Base-by-base conservation (phyloP, 495 filamentous ascomycete genomes). In the Aspergillus biplanus region DNA sequence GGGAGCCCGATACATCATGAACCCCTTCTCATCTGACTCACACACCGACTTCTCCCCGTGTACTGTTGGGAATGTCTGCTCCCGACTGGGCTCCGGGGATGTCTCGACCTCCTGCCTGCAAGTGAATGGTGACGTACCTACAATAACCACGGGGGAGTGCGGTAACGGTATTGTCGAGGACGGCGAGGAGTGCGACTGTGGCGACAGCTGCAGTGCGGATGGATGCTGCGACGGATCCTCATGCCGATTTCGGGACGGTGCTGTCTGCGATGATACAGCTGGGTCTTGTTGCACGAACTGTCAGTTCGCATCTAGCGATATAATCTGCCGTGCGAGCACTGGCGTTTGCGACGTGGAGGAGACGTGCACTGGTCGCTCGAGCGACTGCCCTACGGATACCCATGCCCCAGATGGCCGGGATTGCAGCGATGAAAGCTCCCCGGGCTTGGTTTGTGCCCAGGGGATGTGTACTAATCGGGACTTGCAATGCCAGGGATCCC, bases 101-200 rank as follows among this genome's bases (percentile, higher is more conserved):
- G 87, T 92, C 61, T 86, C 86, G n/a, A 84, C 81, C 5, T 69
- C 64, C 48, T 97, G 93, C 73, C 78, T 97, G 44, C 82, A 82
- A 33, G 85, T 87, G 72, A 95, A 95, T 74, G 85, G 83, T 66
- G 86, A 86, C 64, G 85, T 94, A 6, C 79, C 82, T 13, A 92
- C 89, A 16, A 89, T 93, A 69, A 88, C 86, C 0, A 85, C 86
- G 61, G 87, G 86, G 44, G 85, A 91, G 65, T 97, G 93, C 71
- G 93, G 93, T 46, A 97, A 97, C 73, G 93, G 93, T 44, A 95
- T 97, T 62, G 92, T 97, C 33, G 93, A 97, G 73, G 73, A 80
- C n/a, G 93, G 90, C 56, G 93, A 97, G 73, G 88, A 97, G 4
- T 97, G 93, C 72, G 93, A 97, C 75, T 97, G 93, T 72, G 93